Base-by-base conservation (phyloP, 2,329 filamentous ascomycete genomes). In the Penicillium sclerotigenum region DNA sequence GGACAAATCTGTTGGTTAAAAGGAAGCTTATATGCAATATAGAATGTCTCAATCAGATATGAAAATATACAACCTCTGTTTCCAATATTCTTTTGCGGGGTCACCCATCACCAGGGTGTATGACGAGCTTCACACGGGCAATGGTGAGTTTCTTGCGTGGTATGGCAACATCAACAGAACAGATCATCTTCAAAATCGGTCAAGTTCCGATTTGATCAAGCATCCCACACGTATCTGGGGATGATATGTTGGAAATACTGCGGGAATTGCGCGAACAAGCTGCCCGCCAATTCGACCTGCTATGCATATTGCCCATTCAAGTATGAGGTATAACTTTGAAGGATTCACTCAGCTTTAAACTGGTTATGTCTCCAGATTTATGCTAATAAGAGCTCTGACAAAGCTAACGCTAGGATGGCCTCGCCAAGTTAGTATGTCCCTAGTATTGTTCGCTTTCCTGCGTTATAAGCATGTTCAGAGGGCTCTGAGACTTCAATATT, bases 201-300 rank as follows among this genome's bases (percentile, higher is more conserved):
- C 13, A 47, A 41, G 20, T 31, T 54, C 49, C 50, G 26, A 40
- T 14, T 13, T 38, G 7, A 31, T 31, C 16, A 40, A 4, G 4
- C 8, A 28, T 40, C 13, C 29, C 16, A 16, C n/a, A 14, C 18
- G 28, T 36, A n/a, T 36, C 11, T 37, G n/a, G 34, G n/a, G 37
- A 24, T 40, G n/a, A n/a, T 8, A 40, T 48, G 38, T 50, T 54
- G 52, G 36, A 24, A 34, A 54, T 52, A 14, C 48, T 42, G 56
- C 60, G 57, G 48, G 43, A 55, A 60, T 62, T 57, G 51, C 58
- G 60, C 51, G 11, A 62, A 61, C 46, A 46, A 9, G 4, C 22
- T n/a, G 20, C 4, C 16, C 34, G 6, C 22, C 55, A 6, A 60
- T 59, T 62, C 41, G 54, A 41, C 14, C 37, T 22, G 13, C 22